Base-by-base conservation (phyloP, 2,329 filamentous ascomycete genomes). In the Penicillium polonicum region DNA sequence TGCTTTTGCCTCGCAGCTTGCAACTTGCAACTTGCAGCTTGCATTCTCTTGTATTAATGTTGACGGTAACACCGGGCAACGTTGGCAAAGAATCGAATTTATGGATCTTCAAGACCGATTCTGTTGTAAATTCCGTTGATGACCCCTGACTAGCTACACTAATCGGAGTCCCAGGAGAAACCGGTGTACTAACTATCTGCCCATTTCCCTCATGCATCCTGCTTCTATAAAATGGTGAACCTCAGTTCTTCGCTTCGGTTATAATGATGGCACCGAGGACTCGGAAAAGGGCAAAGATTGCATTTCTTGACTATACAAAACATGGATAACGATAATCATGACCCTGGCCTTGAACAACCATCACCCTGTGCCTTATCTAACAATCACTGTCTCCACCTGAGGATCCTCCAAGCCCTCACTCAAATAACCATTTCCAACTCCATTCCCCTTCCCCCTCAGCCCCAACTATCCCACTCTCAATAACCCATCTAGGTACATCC, bases 41-140 rank as follows among this genome's bases (percentile, higher is more conserved):
- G 48, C 31, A 43, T 52, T 48, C 36, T 33, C 42, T 48, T 44
- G 45, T 57, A 61, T 46, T 51, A n/a, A 29, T 27, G 39, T 52
- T 52, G 41, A 36, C 38, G 19, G 49, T 25, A n/a, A 15, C 5
- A 25, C 39, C 31, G 21, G 21, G 19, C 36, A 23, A 33, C 21
- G 23, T 21, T 43, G 15, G 31, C 29, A 31, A 43, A 51, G 21
- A 52, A 52, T 45, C 29, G 41, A 46, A 52, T 29, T 15, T 10
- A 15, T 25, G 17, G 17, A 27, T 36, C 41, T 21, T 36, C 41
- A 25, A 19, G 10, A 21, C 45, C 29, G 33, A 21, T 17, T 21
- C 6, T 46, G 42, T 48, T 48, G 31, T 48, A 48, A 23, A 12
- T 12, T n/a, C 44, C 27, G 6, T 46, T 31, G 1, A 12, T 31